Percentiles rank a stretch among this genome's conserved stretches.
phyloP scores from a whole-genome alignment of 805 yeast species.

The Lipomyces kockii region DNA sequence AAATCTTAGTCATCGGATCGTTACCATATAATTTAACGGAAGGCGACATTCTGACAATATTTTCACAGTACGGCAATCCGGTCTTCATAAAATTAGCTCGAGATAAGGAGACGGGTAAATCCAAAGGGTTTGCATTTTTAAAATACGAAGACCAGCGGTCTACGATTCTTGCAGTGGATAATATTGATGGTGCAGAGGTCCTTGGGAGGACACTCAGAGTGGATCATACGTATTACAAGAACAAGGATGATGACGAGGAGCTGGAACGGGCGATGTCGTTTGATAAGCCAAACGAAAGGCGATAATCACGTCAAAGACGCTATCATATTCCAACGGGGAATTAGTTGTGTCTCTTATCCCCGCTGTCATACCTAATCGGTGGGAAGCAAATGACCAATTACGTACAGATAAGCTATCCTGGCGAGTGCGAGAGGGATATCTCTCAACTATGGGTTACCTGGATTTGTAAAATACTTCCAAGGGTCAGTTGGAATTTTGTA shows the following conservation, averaged over 20 bases:
- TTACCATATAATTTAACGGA: conserved; percentile 69
- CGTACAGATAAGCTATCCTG: too few species aligned
- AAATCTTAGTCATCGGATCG: conserved; percentile 61
- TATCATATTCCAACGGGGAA: too few species aligned
- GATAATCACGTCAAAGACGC: background rate
- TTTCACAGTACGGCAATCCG: conserved; percentile 90
- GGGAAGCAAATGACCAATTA: too few species aligned
- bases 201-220: conserved; percentile 61
- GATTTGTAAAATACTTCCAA: too few species aligned
- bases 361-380: too few species aligned
- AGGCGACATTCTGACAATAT: conserved; percentile 73
- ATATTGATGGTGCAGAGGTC: conserved; percentile 69
- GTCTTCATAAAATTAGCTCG: conserved; percentile 71
- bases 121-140: conserved; percentile 77
- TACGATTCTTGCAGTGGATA: conserved; percentile 84
- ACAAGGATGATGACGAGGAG: conserved; percentile 34
- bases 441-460: too few species aligned
- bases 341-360: too few species aligned
- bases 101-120: conserved; percentile 66
- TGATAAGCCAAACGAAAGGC: conserved; percentile 8
- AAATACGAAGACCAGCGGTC: conserved; percentile 83
- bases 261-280: conserved; percentile 32
- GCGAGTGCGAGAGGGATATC: too few species aligned
- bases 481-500: too few species aligned
- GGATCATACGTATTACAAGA: conserved; percentile 57